Conservation (phyloP, 805 yeast species). For the Candida montana region DNA sequence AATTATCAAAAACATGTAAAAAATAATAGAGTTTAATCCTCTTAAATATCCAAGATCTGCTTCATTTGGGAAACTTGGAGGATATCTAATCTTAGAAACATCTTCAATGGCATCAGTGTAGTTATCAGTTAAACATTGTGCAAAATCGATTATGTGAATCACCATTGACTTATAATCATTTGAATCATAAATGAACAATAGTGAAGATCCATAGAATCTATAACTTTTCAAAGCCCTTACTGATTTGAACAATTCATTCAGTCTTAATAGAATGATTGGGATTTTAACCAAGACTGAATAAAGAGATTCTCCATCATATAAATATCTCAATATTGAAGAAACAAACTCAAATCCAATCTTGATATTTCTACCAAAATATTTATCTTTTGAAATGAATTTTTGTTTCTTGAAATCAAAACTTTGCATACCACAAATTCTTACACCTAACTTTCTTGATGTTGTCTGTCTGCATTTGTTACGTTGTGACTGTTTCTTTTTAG, state of each 20-base stretch:
- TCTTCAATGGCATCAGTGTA: conserved; percentile 10
- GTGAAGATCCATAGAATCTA: conserved; percentile 86
- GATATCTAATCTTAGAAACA: conserved; percentile 38
- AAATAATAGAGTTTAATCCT: conserved; percentile 71
- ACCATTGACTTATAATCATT: conserved; percentile 19
- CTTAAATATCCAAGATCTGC: conserved; percentile 83
- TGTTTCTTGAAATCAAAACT: conserved; percentile 52
- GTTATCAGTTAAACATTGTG: conserved; percentile 78
- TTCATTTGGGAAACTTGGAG: conserved; percentile 58
- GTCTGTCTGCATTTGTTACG: conserved; percentile 74
- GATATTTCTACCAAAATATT: conserved; percentile 84
- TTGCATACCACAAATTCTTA: conserved; percentile 92
- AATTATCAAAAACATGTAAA: conserved; percentile 61
- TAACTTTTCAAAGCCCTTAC: conserved; percentile 61
- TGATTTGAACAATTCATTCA: conserved; percentile 52
- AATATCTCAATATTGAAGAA: conserved; percentile 65
- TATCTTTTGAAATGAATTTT: conserved; percentile 67
- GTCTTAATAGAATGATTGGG: conserved; percentile 55
- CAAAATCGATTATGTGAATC: conserved; percentile 90
- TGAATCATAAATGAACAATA: conserved; percentile 66
- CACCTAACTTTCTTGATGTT: conserved; percentile 79
- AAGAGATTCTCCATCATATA: conserved; percentile 65
- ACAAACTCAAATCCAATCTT: conserved; percentile 71
- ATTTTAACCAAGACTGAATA: conserved; percentile 61
- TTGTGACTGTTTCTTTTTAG: conserved; percentile 71